Evolutionary conservation across 148 eudicot genomes (phyloP), one percentile per base, ranked within the genome.

Genomic region (Rhododendron williamsianum): DNA sequence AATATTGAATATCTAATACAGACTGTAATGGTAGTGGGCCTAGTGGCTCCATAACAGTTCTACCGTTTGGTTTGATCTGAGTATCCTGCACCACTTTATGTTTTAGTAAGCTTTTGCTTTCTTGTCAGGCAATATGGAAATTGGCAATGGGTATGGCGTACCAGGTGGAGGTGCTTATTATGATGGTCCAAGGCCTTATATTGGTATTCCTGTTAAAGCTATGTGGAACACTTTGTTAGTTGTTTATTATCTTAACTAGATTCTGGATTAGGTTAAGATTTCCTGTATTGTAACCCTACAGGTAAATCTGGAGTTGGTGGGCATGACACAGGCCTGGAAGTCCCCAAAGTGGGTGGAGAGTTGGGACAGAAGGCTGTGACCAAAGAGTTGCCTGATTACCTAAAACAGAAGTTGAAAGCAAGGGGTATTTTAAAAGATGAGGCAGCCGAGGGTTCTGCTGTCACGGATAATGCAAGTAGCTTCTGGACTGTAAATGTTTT

Each of bases 141-240:
- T 96, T 76, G 99, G 99, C 89, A 96, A 96, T 91, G 99, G 99
- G 65, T 96, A 96, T 90, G 99, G 99, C 35, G 98, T 96, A 81
- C 99, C 99, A 10, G 99, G 99, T 85, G 99, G 99, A 77, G 99
- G 95, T 85, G 99, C 98, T 90, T 95, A 95, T 82, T 54, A 76
- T 85, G 87, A 89, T 90, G 89, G 92, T 87, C 82, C 93, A 85
- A 83, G 81, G 76, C 76, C 87, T 81, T 89, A 85, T 80, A 73
- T 21, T 69, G 43, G 41, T 63, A 41, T 83, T 49, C 76, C 90
- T 43, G 87, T 94, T 96, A 91, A 88, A 91, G 15, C 77, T 84
- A 27, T 27, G 76, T 60, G 38, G 71, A 56, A 25, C 41, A 69
- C 48, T 27, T 84, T 36, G 54, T 11, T 67, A 48, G 41, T 38